Evolutionary conservation across 441 rosid species (phyloP).

Genomic region (Jatropha podagrica): DNA sequence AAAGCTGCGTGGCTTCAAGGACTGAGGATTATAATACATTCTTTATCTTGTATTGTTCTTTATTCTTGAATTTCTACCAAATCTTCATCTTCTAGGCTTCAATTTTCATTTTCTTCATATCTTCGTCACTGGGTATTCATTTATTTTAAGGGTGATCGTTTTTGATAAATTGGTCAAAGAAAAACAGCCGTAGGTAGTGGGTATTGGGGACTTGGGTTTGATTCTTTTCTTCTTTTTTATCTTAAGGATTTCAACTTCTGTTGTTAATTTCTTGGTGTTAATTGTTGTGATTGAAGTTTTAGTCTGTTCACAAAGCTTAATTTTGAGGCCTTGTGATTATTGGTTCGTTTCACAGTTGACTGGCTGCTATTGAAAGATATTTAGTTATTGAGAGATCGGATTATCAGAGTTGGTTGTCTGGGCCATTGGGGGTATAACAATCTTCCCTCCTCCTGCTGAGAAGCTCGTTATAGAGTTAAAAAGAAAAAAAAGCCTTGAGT

Average conservation of each 20-base stretch:
- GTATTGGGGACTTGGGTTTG: constrained; percentile 5
- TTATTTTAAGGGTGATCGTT: too few species aligned
- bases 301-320: background rate
- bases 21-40: background rate
- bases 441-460: background rate
- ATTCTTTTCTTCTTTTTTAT: background rate
- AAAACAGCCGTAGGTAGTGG: background rate
- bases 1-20: background rate
- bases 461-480: background rate
- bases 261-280: background rate
- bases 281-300: constrained; percentile 9
- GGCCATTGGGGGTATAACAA: constrained; percentile 10
- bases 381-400: background rate
- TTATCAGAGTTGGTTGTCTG: background rate
- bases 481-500: background rate
- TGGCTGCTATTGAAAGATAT: constrained; percentile 6
- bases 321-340: background rate
- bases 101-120: constrained; percentile 8
- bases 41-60: background rate
- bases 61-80: background rate
- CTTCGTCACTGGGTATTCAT: background rate
- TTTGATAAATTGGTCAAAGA: background rate
- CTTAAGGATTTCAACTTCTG: constrained; percentile 1
- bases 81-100: background rate
- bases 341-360: constrained; percentile 10